Evolutionary conservation across 1,139 yeast species (phyloP), one percentile per base, ranked within the genome.

Genomic region (Arxiozyma slooffiae): DNA sequence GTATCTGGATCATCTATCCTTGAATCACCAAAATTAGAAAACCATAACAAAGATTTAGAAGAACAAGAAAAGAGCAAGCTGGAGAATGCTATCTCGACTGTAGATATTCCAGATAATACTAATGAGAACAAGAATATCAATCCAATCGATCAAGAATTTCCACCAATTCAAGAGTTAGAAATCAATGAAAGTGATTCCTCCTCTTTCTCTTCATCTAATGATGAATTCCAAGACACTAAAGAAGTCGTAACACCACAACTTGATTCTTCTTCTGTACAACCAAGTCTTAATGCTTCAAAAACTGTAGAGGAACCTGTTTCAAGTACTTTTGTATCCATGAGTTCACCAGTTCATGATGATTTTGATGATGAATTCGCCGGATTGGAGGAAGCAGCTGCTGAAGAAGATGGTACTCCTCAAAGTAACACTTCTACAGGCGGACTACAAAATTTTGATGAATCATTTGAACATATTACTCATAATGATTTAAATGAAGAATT

Each of bases 111-210:
- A 14, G 46, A 52, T 2, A 50, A 47, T n/a, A 46, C 46, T n/a
- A 22, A 24, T 18, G 43, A 55, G 14, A 46, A 46, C 11, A 50
- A 41, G 24, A 46, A 48, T 8, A 26, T 55, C 17, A 46, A 49
- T 11, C 43, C 56, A 22, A 58, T 60, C 47, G 66, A 71, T 21
- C 75, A 74, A 17, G 89, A 83, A 57, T 83, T 83, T 65, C 92
- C 92, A 14, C 87, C 92, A 34, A 80, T 84, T 48, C 73, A 75
- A 58, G 87, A 84, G 58, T 67, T 82, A 42, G 82, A 80, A 24
- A 74, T 76, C 50, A 79, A 78, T 53, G 88, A 82, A 55, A 78
- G 80, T 57, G 78, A 78, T 20, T 71, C 75, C n/a, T 75, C 72
- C 9, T 69, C 68, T n/a, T n/a, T n/a, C 42, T 40, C 34, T 14